Base-by-base conservation (phyloP, 2,329 filamentous ascomycete genomes). In the Penicillium hesseltinei region DNA sequence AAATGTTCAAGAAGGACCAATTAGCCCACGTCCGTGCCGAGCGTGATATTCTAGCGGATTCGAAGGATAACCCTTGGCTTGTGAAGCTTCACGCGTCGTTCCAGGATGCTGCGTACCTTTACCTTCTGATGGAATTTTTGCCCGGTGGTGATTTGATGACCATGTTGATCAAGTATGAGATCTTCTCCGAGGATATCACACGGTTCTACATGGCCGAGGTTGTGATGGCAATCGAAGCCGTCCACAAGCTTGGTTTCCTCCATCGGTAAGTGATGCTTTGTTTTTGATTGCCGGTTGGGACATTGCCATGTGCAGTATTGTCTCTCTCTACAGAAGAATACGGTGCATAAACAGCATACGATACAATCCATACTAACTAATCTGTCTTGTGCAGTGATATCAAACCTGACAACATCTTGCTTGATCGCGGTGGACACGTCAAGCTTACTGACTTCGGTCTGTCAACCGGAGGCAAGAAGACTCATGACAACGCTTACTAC, bases 1-100 rank as follows among this genome's bases (percentile, higher is more conserved):
- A 99, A 77, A 99, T 99, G 94, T 97, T 97, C 81, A 97, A 96
- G 80, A 97, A 96, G 78, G 94, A 99, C 72, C 94, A 99, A 76
- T 81, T 99, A 60, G 94, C 94, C 19, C 94, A 99, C 78, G 94
- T 99, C 59, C 92, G 95, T 63, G 92, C 94, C 52, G 94, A 99
- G 79, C 88, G 94, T 82, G 94, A 99, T 75, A 97, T 99, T 67
- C 81, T 99, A 62, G 94, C 94, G 61, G 95, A 99, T 75, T 96
- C 93, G 36, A 79, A 79, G n/a, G 94, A 99, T 82, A 97, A 94
- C 72, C 93, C 94, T 5, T 99, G 94, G 94, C 91, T 99, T 17
- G 94, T 99, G 69, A 99, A 97, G 82, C 86, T 99, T 61, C 96
- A 91, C 80, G 97, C 94, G 13, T 97, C 94, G 0, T 99, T 99